Base-by-base conservation (phyloP, 495 filamentous ascomycete genomes). In the Tricharina praecox region DNA sequence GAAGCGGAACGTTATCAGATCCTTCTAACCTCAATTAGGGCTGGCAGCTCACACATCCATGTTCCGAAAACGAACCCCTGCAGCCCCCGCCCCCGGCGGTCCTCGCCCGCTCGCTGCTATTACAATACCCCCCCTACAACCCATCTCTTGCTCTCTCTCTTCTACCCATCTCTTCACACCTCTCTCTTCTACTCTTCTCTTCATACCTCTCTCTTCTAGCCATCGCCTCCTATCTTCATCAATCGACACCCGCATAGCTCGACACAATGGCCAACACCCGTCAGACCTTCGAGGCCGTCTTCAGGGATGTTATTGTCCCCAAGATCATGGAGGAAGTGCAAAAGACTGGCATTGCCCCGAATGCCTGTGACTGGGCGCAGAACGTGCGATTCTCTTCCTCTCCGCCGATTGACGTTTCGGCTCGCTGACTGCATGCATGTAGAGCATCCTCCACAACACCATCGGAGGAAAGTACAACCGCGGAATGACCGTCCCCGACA, bases 381-480 rank as follows among this genome's bases (percentile, higher is more conserved):
- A 73, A 82, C 67, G 90, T 93, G 63, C 51, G 69, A 50, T 36
- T 16, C 10, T 11, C 21, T 16, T n/a, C 10, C 28, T 18, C 25
- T 20, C 16, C 28, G 26, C 20, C 23, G 50, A 45, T 47, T 10
- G 23, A 23, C 56, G 23, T 19, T 28, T 42, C 16, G 42, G 1
- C 9, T 9, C 3, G 18, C 4, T 25, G 25, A 24, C 21, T 24
- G 28, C 33, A 18, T 34, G 4, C 51, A n/a, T n/a, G n/a, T n/a
- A 93, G 85, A 74, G 70, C 40, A 72, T 96, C 52, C 70, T 82
- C 53, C 73, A 77, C 71, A 97, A 97, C 64, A 74, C 82, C 13
- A 67, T 87, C 40, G 92, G 92, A 58, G 90, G 90, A 58, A 97
- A 97, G 74, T 88, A 85, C 70, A 97, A 96, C 70, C 84, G 90